Percentiles rank a stretch among this genome's conserved stretches.
Conservation (phyloP, 805 yeast genomes). For the Cyberlindnera maclurae region DNA sequence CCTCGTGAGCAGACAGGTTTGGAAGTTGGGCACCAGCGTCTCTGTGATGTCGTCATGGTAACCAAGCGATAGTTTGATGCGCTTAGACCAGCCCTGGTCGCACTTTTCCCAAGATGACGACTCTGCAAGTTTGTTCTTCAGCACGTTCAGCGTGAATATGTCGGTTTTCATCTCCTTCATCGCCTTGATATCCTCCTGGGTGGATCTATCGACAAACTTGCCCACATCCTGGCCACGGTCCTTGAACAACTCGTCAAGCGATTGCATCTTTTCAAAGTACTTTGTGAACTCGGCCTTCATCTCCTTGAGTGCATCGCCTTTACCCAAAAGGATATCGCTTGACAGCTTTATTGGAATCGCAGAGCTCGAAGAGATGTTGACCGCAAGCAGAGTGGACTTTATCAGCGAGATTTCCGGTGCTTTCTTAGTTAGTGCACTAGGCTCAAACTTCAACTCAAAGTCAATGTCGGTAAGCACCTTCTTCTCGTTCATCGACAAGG, state of each 20-base stretch:
- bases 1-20: slow-evolving; percentile 55
- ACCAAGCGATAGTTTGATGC: slow-evolving; percentile 34
- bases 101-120: slow-evolving; percentile 20
- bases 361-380: slow-evolving; percentile 28
- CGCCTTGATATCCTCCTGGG: slow-evolving; percentile 15
- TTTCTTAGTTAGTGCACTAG: slow-evolving; percentile 17
- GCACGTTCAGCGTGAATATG: slow-evolving; percentile 13
- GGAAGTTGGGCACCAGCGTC: slow-evolving; percentile 55
- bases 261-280: slow-evolving; percentile 8
- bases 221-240: slow-evolving; percentile 3
- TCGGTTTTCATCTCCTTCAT: slow-evolving; percentile 16
- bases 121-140: slow-evolving; percentile 21
- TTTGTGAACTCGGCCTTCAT: slow-evolving; percentile 21
- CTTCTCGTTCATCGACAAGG: slow-evolving; percentile 25
- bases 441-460: slow-evolving; percentile 24
- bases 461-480: slow-evolving; percentile 22
- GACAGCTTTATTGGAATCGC: slow-evolving; percentile 38
- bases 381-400: slow-evolving; percentile 26
- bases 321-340: slow-evolving; percentile 23
- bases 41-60: slow-evolving; percentile 36
- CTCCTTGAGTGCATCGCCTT: slow-evolving; percentile 14
- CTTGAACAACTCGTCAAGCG: slow-evolving; percentile 14
- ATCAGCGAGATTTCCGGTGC: slow-evolving; percentile 28
- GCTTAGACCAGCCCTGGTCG: slow-evolving; percentile 9
- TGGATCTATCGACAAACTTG: slow-evolving; percentile 9